Conservation (phyloP, 176 grass and related monocot species). For the Raddia guianensis region DNA sequence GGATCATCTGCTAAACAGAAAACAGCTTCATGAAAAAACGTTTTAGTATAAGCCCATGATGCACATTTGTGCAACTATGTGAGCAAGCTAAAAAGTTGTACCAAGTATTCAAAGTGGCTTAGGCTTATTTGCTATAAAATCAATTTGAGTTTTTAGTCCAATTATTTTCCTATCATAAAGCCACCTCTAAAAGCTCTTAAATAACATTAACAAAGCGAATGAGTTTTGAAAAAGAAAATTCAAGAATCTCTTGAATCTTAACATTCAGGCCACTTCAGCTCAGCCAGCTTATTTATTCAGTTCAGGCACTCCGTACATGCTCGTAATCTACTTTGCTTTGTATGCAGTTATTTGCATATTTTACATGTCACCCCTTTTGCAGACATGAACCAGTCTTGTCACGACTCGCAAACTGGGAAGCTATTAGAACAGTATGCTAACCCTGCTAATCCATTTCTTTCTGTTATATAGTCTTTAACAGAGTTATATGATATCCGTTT, state of each 20-base stretch:
- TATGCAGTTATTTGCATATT: conserved; percentile 5
- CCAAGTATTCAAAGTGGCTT: too few relatives aligned
- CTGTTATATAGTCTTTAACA: not conserved
- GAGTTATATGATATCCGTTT: conserved; percentile 1
- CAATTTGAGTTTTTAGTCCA: too few relatives aligned
- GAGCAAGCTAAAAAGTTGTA: too few relatives aligned
- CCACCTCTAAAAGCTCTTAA: too few relatives aligned
- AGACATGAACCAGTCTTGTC: conserved; percentile 78
- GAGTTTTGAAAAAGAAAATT: too few relatives aligned
- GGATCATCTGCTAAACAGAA: not conserved
- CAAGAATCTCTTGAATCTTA: too few relatives aligned
- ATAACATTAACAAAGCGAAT: too few relatives aligned
- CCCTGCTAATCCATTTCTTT: not conserved
- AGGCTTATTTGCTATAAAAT: too few relatives aligned
- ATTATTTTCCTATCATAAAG: too few relatives aligned
- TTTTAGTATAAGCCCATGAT: not conserved
- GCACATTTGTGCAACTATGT: not conserved
- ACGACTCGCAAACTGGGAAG: conserved; percentile 97
- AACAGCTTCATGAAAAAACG: not conserved
- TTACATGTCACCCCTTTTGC: conserved; percentile 22
- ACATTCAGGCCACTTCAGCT: too few relatives aligned
- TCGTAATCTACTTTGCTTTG: not conserved
- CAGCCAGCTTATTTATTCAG: too few relatives aligned
- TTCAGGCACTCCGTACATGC: too few relatives aligned
- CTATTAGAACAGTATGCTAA: conserved; percentile 64